Base-by-base conservation (phyloP, 148 eudicot genomes). In the Cornus kousa region DNA sequence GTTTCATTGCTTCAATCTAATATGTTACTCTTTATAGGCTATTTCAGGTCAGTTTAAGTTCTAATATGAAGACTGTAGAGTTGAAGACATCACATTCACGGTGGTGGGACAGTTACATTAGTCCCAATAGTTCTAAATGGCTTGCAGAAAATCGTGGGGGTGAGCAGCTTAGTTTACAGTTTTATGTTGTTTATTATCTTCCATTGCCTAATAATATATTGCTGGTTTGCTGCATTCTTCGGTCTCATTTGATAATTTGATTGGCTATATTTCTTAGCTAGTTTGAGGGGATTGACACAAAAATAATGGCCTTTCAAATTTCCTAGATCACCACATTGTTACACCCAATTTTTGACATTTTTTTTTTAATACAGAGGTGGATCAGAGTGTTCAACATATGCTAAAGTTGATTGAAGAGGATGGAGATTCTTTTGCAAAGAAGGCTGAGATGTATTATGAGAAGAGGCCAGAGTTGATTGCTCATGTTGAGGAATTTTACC, bases 61-160 rank as follows among this genome's bases (percentile, higher is more conserved):
- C 28, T 28, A 28, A 40, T 19, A 68, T 48, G 65, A 68, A 64
- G 4, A 43, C 53, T 39, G 55, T 6, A 8, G 72, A 68, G 43
- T 67, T 48, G 33, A 62, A 68, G 72, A 67, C 68, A 53, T n/a
- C 64, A 12, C 50, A 77, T 50, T 77, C 79, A 50, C 9, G 66
- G 72, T 48, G 24, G 37, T 76, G 71, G 72, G 65, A 68, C 48
- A 50, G 46, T n/a, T 64, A 50, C 66, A 50, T 68, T 68, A 77
- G 79, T 31, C 65, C 77, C 40, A 69, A 82, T 72, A 82, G 28
- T 67, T 77, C 83, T 35, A 78, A 78, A 50, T 81, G 86, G 81
- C 83, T 88, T 43, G 85, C 79, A 28, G 91, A 82, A 79, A 79
- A 88, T 79, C 77, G 84, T 28, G 73, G 82, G 35, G 86, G 91